Base-by-base conservation (phyloP, 208 protist genomes). In the Trypanosoma melophagium region DNA sequence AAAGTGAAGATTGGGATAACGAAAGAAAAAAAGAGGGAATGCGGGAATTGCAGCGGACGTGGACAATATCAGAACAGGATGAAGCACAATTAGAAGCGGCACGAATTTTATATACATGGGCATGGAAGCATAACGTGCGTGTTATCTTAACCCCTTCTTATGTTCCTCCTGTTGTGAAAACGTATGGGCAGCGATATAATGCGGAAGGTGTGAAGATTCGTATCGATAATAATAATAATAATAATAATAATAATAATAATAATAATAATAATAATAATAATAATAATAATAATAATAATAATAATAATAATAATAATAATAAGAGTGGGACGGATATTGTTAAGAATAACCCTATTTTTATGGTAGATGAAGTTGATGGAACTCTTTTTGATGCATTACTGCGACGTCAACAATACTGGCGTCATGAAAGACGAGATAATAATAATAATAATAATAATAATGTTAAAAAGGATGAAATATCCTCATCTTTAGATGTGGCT, bases 81-180 rank as follows among this genome's bases (percentile, higher is more conserved):
- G 55, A 64, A 45, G 60, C 69, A 42, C 60, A 74, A 55, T 74
- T 7, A 41, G 55, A 62, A 21, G 85, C 77, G 8, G 73, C 81
- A 25, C 50, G 74, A 25, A 67, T 79, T 9, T 67, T 91, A 14
- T 86, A 79, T 49, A 19, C 80, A 16, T 86, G 76, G 56, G 79
- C 80, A 19, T 69, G 81, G 60, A 42, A 74, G 10, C 55, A 83
- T 51, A 68, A 49, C 12, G 69, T 84, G 44, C 54, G 60, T 16
- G 71, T 81, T 0, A 69, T 92, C 24, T 10, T 87, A 22, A 88
- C 86, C 2, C 78, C 86, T 14, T 84, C 87, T 63, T 66, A 75
- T 51, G 69, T 69, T 21, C 86, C 86, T 5, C 52, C 66, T 4
- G 59, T 84, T 3, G 64, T 89, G 17, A 78, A 80, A 55, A 41